Evolutionary conservation across 192 early-diverging fungal species (phyloP).

Genomic region (Coemansia sp.): DNA sequence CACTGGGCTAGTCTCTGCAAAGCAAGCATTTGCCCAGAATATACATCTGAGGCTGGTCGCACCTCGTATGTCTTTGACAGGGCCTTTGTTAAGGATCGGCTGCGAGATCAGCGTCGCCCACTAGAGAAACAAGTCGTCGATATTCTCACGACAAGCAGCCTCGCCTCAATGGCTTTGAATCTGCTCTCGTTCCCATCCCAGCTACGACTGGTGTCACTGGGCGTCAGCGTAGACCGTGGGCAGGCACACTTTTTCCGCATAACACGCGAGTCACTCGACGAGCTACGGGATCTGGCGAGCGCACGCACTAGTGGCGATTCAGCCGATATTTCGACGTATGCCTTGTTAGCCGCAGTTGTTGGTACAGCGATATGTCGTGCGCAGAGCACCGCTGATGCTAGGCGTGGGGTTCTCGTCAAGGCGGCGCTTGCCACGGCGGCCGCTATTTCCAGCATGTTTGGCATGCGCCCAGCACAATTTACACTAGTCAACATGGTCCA

Average conservation of each 20-base stretch:
- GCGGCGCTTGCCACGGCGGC: background rate
- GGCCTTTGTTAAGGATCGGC: background rate
- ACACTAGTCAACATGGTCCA: slow-evolving; percentile 34
- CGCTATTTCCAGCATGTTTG: background rate
- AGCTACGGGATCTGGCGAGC: slow-evolving; percentile 13
- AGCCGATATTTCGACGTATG: slow-evolving; percentile 17
- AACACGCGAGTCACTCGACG: slow-evolving; percentile 16
- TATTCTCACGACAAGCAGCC: slow-evolving; percentile 11
- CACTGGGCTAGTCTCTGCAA: slow-evolving; percentile 35
- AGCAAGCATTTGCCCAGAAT: background rate
- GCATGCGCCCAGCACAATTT: background rate
- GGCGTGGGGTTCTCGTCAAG: background rate
- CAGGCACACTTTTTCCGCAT: slow-evolving; percentile 36
- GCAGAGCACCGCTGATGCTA: background rate
- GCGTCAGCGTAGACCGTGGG: slow-evolving; percentile 13
- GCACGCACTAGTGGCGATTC: background rate
- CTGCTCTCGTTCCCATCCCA: slow-evolving; percentile 19
- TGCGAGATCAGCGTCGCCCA: background rate
- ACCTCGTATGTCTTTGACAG: slow-evolving; percentile 24
- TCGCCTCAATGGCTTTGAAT: slow-evolving; percentile 7
- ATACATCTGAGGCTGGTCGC: background rate
- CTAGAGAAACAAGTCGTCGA: slow-evolving; percentile 3
- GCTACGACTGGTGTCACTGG: slow-evolving; percentile 18
- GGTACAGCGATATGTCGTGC: slow-evolving; percentile 23
- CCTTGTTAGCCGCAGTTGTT: slow-evolving; percentile 34